Conservation (phyloP, 805 yeast species). For the Wickerhamomyces hampshirensis region DNA sequence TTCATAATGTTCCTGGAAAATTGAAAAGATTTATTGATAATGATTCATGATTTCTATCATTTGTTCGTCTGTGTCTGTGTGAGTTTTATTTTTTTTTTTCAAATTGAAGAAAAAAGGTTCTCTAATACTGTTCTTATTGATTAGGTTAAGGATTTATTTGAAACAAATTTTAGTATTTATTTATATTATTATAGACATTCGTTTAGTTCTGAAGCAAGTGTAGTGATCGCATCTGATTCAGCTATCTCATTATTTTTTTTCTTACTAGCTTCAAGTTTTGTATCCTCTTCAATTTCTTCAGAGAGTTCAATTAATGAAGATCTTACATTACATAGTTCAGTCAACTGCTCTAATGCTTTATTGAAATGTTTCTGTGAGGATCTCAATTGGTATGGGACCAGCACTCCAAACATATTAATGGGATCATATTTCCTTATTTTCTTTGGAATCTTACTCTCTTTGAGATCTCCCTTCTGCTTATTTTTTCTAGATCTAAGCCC, state of each 20-base stretch:
- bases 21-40: too few relatives aligned
- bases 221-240: too few relatives aligned
- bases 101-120: too few relatives aligned
- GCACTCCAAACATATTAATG: conserved; percentile 41
- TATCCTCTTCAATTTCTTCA: conserved; percentile 6
- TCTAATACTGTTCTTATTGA: too few relatives aligned
- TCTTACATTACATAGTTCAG: conserved; percentile 3
- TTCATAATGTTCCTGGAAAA: too few relatives aligned
- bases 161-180: too few relatives aligned
- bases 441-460: conserved; percentile 2
- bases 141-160: too few relatives aligned
- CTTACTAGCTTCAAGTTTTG: neutral
- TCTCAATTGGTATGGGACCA: conserved; percentile 39
- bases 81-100: too few relatives aligned
- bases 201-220: neutral
- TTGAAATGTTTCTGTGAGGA: conserved; percentile 35
- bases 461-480: neutral
- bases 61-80: too few relatives aligned
- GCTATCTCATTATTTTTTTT: too few relatives aligned
- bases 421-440: conserved; percentile 27
- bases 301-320: conserved; percentile 1
- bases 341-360: conserved; percentile 23
- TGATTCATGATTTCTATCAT: too few relatives aligned
- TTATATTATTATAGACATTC: conserved; percentile 1
- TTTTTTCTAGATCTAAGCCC: neutral